Base-by-base conservation (phyloP, 2,329 filamentous ascomycete genomes). In the Apiospora aurea region DNA sequence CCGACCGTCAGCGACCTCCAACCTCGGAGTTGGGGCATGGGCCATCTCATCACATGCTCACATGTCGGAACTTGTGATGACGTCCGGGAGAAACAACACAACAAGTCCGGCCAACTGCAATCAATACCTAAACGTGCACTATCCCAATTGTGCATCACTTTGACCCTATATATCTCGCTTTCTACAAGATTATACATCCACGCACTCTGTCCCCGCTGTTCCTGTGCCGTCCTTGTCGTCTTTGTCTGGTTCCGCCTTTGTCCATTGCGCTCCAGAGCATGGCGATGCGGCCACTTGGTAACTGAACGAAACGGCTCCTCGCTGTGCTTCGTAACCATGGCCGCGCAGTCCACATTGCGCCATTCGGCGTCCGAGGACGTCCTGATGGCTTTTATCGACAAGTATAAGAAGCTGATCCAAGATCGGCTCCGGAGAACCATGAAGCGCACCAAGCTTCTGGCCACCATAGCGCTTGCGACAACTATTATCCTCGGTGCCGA, bases 331-430 rank as follows among this genome's bases (percentile, higher is more conserved):
- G 57, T 21, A 38, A 78, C 72, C 72, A 98, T 98, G 96, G 94
- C 94, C 74, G 92, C 88, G 75, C 95, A 97, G 85, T 98, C 96
- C 71, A 97, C 93, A 6, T 87, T 98, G 77, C 90, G 91, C 76
- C 85, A 87, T 76, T 88, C 89, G 76, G 87, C 85, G 67, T 88
- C 90, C 76, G 89, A 93, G 81, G 91, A 93, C 82, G 89, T 92
- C 78, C 85, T 95, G 78, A 86, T 90, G 46, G 85, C 86, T 61
- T 89, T 94, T 71, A 80, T 91, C 77, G 85, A 90, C 70, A 90
- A 88, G 77, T 92, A 91, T 82, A 81, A 85, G 24, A 81, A 82
- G 29, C 81, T 88, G 69, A 81, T 91, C 70, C 85, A 85, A 74
- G 82, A 85, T 72, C 87, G 85, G 47, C 80, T 95, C 71, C 87